Base-by-base conservation (phyloP, 768 basidiomycete genomes). In the Piloderma croceum region DNA sequence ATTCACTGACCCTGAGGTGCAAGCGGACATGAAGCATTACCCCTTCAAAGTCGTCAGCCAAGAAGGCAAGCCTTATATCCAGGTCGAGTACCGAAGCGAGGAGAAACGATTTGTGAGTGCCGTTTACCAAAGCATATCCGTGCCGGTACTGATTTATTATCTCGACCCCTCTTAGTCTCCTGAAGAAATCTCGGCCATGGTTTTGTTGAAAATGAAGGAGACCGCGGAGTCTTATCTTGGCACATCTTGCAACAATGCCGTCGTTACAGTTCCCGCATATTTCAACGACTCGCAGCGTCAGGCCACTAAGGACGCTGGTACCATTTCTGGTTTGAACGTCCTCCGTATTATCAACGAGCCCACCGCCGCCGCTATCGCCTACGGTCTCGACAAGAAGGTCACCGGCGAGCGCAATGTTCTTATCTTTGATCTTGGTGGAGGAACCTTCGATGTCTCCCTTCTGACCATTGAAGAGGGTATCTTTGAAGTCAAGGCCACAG, bases 251-350 rank as follows among this genome's bases (percentile, higher is more conserved):
- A 81, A 62, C 63, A 91, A 93, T 63, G 94, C 94, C 41, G 94
- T 98, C 53, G 83, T 97, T 56, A 94, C 92, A 20, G 85, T 97
- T 48, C 93, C 93, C 23, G 92, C 93, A 25, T 97, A 97, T 74
- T 97, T 97, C 77, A 98, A 98, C 65, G 92, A 98, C 71, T 93
- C 94, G 19, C 94, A 98, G 62, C 88, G 94, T 60, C 91, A 94
- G 58, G 94, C 94, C 17, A 98, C 94, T 55, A 98, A 96, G 73
- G 94, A 98, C 58, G 92, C 94, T 25, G 94, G 94, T 53, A 80
- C 79, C 45, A 97, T 98, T 56, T 77, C 91, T 15, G 94, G 94
- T 47, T 69, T 98, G 50, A 91, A 94, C 60, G 87, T 97, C 46
- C 87, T 94, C 57, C 91, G 94, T 70, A 96, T 97, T 64, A 94